Evolutionary conservation across 2,329 filamentous ascomycete species (phyloP).

Genomic region (Penicillium sp.): DNA sequence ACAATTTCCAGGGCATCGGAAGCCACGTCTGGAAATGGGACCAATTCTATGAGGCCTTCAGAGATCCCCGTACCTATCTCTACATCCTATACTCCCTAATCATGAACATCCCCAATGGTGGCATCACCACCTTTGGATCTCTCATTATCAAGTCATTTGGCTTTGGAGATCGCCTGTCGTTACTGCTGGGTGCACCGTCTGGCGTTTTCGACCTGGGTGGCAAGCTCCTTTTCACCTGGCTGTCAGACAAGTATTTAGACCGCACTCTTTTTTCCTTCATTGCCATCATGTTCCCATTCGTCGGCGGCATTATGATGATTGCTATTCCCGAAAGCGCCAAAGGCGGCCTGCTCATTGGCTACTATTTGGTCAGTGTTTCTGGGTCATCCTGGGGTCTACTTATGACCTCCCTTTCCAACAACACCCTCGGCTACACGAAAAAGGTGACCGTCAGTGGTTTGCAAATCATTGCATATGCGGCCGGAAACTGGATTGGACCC

Average conservation of each 20-base stretch:
- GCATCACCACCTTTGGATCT: slow-evolving; percentile 17
- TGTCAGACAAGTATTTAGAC: slow-evolving; percentile 13
- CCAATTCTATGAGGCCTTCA: slow-evolving; percentile 39
- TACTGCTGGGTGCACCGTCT: slow-evolving; percentile 12
- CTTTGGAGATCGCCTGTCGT: slow-evolving; percentile 8
- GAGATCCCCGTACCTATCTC: slow-evolving; percentile 30
- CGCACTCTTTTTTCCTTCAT: slow-evolving; percentile 13
- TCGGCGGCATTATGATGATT: slow-evolving; percentile 22
- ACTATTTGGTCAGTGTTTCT: slow-evolving; percentile 34
- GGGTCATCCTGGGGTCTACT: slow-evolving; percentile 17
- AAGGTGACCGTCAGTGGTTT: slow-evolving; percentile 31
- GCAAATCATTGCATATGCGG: slow-evolving; percentile 33
- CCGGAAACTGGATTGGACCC: slow-evolving; percentile 38
- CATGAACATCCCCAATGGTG: slow-evolving; percentile 18
- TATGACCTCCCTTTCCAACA: slow-evolving; percentile 19
- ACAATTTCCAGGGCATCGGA: slow-evolving; percentile 47
- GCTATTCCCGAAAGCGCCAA: slow-evolving; percentile 20
- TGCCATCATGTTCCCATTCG: slow-evolving; percentile 21
- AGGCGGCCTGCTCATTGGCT: slow-evolving; percentile 29
- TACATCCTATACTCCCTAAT: slow-evolving; percentile 13
- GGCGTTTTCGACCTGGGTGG: slow-evolving; percentile 10
- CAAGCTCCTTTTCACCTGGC: slow-evolving; percentile 14
- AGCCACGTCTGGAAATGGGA: slow-evolving; percentile 43
- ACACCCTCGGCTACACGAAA: slow-evolving; percentile 30
- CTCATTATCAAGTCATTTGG: slow-evolving; percentile 15